Percentiles rank a stretch among this genome's conserved stretches.
Evolutionary conservation across 306 rosid genomes (phyloP).

Genomic region (Sicyos baderoa): DNA sequence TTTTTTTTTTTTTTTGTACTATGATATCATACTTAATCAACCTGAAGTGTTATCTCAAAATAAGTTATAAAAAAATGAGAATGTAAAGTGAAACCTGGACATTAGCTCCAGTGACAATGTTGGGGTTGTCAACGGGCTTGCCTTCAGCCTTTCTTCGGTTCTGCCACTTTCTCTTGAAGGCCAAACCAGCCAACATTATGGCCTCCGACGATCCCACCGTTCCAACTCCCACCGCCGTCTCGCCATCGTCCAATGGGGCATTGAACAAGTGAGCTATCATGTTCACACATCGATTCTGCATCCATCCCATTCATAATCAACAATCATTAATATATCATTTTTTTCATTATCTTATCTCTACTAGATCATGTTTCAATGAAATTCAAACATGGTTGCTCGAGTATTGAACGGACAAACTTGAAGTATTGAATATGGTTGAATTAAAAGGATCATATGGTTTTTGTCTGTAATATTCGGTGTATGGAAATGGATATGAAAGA

Average conservation of each 20-base stretch:
- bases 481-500: too few relatives aligned
- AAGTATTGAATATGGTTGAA: too few relatives aligned
- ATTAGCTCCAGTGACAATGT: constrained; percentile 91
- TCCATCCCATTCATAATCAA: neutral
- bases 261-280: constrained; percentile 89
- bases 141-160: constrained; percentile 53
- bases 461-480: too few relatives aligned
- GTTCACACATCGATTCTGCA: constrained; percentile 88
- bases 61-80: neutral
- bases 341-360: too few relatives aligned
- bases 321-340: too few relatives aligned
- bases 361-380: too few relatives aligned
- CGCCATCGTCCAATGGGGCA: constrained; percentile 65
- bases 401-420: too few relatives aligned
- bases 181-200: constrained; percentile 94
- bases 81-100: constrained; percentile 53
- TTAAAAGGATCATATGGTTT: too few relatives aligned
- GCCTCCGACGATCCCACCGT: constrained; percentile 95
- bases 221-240: constrained; percentile 83
- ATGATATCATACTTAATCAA: too few relatives aligned
- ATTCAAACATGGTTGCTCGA: too few relatives aligned
- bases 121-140: constrained; percentile 68
- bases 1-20: too few relatives aligned
- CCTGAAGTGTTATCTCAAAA: too few relatives aligned
- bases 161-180: constrained; percentile 92